Percentiles rank a stretch among this genome's conserved stretches.
Conservation (phyloP, 1,284 basidiomycete species). For the Lentinus polychrous region DNA sequence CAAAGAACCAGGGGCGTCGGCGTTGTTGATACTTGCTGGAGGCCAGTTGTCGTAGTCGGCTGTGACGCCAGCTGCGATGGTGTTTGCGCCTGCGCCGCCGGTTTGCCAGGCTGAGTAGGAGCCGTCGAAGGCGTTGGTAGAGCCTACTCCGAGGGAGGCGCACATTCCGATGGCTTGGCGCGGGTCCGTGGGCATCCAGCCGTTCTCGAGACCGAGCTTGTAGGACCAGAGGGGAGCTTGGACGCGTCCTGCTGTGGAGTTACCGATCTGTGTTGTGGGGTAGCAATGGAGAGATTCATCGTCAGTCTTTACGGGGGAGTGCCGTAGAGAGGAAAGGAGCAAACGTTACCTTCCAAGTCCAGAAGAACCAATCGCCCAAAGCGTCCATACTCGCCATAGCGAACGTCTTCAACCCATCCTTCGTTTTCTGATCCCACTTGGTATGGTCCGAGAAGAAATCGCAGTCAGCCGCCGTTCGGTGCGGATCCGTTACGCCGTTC, state of each 20-base stretch:
- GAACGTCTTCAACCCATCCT: slow-evolving; percentile 51
- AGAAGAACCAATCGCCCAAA: slow-evolving; percentile 58
- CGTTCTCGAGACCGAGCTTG: slow-evolving; percentile 68
- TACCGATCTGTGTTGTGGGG: slow-evolving; percentile 71
- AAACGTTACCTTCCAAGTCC: slow-evolving; percentile 60
- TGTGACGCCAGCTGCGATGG: slow-evolving; percentile 35
- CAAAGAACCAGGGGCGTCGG: slow-evolving; percentile 26
- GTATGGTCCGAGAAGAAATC: slow-evolving; percentile 50
- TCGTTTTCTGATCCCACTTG: slow-evolving; percentile 50
- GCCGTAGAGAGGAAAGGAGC: not conserved
- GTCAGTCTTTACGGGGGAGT: not conserved
- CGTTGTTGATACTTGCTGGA: slow-evolving; percentile 43
- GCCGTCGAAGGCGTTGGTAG: slow-evolving; percentile 43
- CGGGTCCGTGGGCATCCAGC: slow-evolving; percentile 81
- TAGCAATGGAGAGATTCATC: not conserved
- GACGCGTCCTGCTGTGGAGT: slow-evolving; percentile 51
- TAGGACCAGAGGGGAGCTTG: slow-evolving; percentile 79
- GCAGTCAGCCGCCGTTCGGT: slow-evolving; percentile 50
- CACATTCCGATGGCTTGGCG: slow-evolving; percentile 64
- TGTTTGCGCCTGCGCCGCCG: slow-evolving; percentile 68
- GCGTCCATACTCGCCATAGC: slow-evolving; percentile 55
- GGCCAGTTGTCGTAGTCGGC: slow-evolving; percentile 49
- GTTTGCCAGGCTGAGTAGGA: slow-evolving; percentile 67
- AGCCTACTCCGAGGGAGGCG: slow-evolving; percentile 38
- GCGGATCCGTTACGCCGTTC: slow-evolving; percentile 32